These are phyloP conservation scores for Pseudopyricularia javanii DNA, from an alignment of 2,329 filamentous ascomycete genomes.

Conservation along the genomic window DNA sequence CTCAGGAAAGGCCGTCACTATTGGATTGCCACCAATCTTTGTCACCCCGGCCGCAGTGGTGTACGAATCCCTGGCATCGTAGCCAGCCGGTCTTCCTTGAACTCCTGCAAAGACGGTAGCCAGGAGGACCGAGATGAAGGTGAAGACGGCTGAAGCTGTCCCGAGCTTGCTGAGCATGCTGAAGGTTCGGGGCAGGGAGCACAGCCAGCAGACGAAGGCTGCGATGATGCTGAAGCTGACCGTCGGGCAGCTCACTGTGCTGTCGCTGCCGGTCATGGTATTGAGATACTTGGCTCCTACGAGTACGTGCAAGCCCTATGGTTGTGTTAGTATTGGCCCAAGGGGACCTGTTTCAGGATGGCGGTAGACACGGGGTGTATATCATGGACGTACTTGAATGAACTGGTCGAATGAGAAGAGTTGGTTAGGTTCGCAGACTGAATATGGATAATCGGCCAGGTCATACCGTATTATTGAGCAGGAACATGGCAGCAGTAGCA, in stretches of 20 bases:
- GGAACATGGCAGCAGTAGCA: conserved; percentile 70
- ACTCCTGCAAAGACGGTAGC: conserved; percentile 73
- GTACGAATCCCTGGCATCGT: conserved; percentile 33
- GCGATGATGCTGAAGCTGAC: conserved; percentile 68
- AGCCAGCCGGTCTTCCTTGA: conserved; percentile 61
- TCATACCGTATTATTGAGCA: conserved; percentile 69
- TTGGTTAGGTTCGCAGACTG: not conserved
- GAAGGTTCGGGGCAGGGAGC: conserved; percentile 78
- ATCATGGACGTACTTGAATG: conserved; percentile 2
- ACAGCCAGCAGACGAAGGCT: conserved; percentile 62
- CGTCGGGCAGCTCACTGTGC: conserved; percentile 56
- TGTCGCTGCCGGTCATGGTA: conserved; percentile 63
- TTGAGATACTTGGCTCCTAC: conserved; percentile 81
- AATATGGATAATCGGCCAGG: not conserved
- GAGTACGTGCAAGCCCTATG: conserved; percentile 72
- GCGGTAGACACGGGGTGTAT: not conserved
- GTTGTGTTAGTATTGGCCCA: no score
- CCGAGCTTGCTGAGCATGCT: conserved; percentile 67
- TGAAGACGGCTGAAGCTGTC: conserved; percentile 71
- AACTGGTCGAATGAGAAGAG: not conserved
- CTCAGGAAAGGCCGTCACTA: conserved; percentile 56
- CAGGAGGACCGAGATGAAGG: conserved; percentile 77
- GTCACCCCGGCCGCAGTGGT: conserved; percentile 13
- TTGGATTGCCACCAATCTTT: conserved; percentile 42
- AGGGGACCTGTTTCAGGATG: no score